Evolutionary conservation across 73 alveolate genomes (phyloP).

Genomic region (Paramecium sexaurelia): DNA sequence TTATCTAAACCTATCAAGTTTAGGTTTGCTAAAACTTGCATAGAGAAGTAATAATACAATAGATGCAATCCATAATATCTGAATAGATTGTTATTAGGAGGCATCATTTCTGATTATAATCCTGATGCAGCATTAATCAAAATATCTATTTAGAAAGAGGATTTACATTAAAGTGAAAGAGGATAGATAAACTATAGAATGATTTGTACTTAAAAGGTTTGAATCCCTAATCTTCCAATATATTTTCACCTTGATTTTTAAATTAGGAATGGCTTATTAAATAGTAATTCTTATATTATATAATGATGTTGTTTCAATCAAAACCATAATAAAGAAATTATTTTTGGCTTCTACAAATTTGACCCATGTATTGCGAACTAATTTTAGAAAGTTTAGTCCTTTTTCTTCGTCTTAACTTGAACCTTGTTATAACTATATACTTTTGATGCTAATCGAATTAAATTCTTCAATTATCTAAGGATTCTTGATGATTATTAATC

Average conservation of each 20-base stretch:
- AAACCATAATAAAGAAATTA: too few relatives aligned
- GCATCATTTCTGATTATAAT: constrained; percentile 48
- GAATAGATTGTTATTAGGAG: background rate
- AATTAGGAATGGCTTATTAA: constrained; percentile 1
- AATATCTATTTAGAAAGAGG: background rate
- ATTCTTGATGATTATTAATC: background rate
- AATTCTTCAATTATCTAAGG: background rate
- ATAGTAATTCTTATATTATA: background rate
- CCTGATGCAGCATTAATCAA: constrained; percentile 29
- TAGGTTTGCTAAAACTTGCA: constrained; percentile 34
- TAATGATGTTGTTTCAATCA: too few relatives aligned
- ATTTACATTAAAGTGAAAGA: background rate
- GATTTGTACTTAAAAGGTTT: background rate
- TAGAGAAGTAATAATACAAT: constrained; percentile 15
- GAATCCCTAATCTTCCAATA: background rate
- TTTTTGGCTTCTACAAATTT: too few relatives aligned
- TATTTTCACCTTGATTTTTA: background rate
- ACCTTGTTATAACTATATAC: background rate
- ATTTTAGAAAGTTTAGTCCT: background rate
- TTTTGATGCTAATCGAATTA: background rate
- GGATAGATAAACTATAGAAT: background rate
- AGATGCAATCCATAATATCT: constrained; percentile 50
- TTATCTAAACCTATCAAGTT: constrained; percentile 34
- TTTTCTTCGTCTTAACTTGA: constrained; percentile 43
- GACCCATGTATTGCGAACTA: background rate